Evolutionary conservation across 2,329 filamentous ascomycete species (phyloP).

Genomic region (Fusarium sp.): DNA sequence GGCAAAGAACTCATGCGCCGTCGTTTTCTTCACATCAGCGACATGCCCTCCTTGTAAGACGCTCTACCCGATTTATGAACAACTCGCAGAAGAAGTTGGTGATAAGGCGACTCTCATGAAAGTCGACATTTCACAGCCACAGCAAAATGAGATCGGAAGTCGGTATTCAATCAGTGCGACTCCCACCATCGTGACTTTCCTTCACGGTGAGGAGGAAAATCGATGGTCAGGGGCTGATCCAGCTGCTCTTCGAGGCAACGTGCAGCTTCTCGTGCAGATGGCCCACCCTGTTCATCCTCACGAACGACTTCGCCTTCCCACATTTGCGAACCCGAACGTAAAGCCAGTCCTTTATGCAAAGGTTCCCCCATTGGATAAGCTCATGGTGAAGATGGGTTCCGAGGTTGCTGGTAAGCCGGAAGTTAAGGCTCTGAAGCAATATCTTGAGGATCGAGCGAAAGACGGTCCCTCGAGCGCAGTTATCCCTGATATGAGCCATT

Average conservation of each 20-base stretch:
- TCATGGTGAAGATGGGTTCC: constrained; percentile 79
- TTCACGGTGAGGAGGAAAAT: constrained; percentile 79
- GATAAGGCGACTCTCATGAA: constrained; percentile 80
- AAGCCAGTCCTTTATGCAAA: constrained; percentile 80
- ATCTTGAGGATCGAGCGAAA: constrained; percentile 72
- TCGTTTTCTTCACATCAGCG: constrained; percentile 92
- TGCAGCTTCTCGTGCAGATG: constrained; percentile 79
- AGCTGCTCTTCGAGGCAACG: constrained; percentile 73
- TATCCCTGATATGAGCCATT: constrained; percentile 75
- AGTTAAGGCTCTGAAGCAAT: constrained; percentile 73
- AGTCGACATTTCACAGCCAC: constrained; percentile 77
- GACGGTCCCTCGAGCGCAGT: constrained; percentile 72
- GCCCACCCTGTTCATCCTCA: constrained; percentile 82
- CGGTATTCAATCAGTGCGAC: constrained; percentile 79
- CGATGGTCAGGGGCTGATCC: constrained; percentile 84
- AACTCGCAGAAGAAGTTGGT: constrained; percentile 78
- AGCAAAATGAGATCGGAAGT: constrained; percentile 70
- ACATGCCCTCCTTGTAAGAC: constrained; percentile 87
- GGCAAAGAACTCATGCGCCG: constrained; percentile 75
- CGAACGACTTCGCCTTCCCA: constrained; percentile 75
- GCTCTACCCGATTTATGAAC: constrained; percentile 83
- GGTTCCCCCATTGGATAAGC: constrained; percentile 82
- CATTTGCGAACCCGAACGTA: constrained; percentile 70
- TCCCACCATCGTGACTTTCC: constrained; percentile 88
- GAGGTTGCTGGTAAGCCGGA: constrained; percentile 65